Percentiles rank a stretch among this genome's conserved stretches.
phyloP scores from a whole-genome alignment of 129 eudicot genomes.

The Lonicera japonica region DNA sequence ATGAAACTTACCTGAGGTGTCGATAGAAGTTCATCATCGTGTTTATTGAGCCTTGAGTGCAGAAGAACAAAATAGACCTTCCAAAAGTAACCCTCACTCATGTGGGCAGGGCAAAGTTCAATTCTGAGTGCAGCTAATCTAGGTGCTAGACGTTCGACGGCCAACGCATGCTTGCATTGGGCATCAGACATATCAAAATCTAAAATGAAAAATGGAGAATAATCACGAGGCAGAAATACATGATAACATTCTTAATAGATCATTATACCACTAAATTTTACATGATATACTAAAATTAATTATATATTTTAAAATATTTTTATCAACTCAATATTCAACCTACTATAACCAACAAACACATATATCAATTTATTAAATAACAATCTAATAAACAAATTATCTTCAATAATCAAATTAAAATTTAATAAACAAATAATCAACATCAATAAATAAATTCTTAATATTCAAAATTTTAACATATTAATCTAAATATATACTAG shows the following conservation, averaged over 20 bases:
- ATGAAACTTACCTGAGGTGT: constrained; percentile 56
- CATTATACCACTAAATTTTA: too few species aligned
- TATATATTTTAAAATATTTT: too few species aligned
- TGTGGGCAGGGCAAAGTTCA: constrained; percentile 85
- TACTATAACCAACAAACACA: too few species aligned
- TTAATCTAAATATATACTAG: too few species aligned
- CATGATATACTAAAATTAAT: too few species aligned
- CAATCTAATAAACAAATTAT: too few species aligned
- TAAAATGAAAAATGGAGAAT: constrained; percentile 22
- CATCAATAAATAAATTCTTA: too few species aligned
- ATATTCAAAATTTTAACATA: too few species aligned
- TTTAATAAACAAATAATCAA: too few species aligned
- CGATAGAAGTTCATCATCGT: constrained; percentile 66
- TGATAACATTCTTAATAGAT: neutral
- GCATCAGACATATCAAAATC: constrained; percentile 89
- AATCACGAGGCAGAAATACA: neutral
- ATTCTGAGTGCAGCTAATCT: constrained; percentile 84
- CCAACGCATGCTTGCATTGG: constrained; percentile 68
- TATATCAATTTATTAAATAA: too few species aligned
- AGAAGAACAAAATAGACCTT: constrained; percentile 90
- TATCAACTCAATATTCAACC: too few species aligned
- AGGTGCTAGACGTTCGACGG: constrained; percentile 74
- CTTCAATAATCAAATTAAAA: too few species aligned
- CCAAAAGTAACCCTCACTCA: constrained; percentile 95
- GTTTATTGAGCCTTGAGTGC: constrained; percentile 73